phyloP scores from a whole-genome alignment of 129 eudicot species.

The Artemisia annua region DNA sequence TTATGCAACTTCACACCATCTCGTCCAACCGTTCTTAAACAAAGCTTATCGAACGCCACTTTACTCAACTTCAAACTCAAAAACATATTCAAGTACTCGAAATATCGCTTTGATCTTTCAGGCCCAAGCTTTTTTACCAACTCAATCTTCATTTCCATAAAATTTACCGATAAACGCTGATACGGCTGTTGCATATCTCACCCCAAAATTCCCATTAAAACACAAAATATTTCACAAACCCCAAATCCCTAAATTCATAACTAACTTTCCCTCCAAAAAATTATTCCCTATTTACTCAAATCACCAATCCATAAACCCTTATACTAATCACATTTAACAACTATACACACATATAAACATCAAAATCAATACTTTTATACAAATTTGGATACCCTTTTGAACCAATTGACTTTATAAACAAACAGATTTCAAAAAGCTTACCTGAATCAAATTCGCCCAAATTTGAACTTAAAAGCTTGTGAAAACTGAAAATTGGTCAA shows the following conservation, averaged over 20 bases:
- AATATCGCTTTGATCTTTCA: conserved; percentile 75
- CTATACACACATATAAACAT: no score
- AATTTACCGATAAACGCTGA: conserved; percentile 69
- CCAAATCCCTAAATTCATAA: conserved; percentile 36
- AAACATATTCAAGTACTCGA: conserved; percentile 58
- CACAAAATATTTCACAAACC: conserved; percentile 15
- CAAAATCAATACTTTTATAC: no score
- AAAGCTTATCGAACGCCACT: conserved; percentile 72
- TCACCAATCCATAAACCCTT: conserved; percentile 33
- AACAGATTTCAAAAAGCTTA: no score
- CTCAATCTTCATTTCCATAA: conserved; percentile 68
- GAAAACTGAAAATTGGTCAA: not conserved
- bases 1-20: conserved; percentile 84
- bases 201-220: conserved; percentile 45
- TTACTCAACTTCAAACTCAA: conserved; percentile 73
- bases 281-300: conserved; percentile 40
- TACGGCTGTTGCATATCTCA: conserved; percentile 84
- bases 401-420: no score
- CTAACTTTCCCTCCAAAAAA: conserved; percentile 87
- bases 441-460: no score
- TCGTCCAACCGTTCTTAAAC: conserved; percentile 68
- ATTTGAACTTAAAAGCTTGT: no score
- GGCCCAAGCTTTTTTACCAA: conserved; percentile 75
- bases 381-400: no score
- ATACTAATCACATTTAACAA: conserved; percentile 14